Evolutionary conservation across 2,329 filamentous ascomycete genomes (phyloP), one percentile per base, ranked within the genome.

Genomic region (Lecanosticta acicola): DNA sequence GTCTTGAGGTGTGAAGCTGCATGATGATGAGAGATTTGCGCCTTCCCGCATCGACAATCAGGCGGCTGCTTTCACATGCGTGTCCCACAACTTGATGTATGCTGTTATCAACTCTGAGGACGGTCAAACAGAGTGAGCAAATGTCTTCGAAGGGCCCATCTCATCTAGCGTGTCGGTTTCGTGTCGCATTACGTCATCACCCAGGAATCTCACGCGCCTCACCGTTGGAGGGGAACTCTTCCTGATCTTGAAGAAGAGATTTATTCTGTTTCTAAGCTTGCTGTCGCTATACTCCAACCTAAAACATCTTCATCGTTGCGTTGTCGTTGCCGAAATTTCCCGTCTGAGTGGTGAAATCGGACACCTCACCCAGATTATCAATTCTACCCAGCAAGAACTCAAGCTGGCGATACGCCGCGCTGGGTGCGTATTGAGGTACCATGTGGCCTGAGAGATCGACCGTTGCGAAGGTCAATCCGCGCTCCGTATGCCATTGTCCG

Each of bases 331-430:
- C 59, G 46, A 56, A 60, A 45, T 59, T 47, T n/a, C 60, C 63
- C 26, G 36, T 54, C 48, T 63, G 60, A 17, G 62, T 65, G 32
- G 61, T 66, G 38, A 68, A 68, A 43, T 65, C 59, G 13, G 56
- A 59, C n/a, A 51, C 41, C 44, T 65, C 66, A 1, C 59, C 66
- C 54, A 87, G 59, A 49, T 71, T 78, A 3, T 77, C 68, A 8
- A 89, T 79, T 32, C 85, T 71, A 0, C 87, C 87, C 1, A 94
- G 71, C 56, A 93, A 63, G 58, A 85, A 84, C 71, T 93, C 86
- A 16, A 93, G 63, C 47, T 87, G 82, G 26, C 86, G 71, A 33
- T 54, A 54, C 0, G 82, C 76, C 0, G 81, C 82, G 11, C 74
- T 76, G 0, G 85, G 83, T 14, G 80, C 77, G 59, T 85, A 88